A percentile compares a stretch with the other conserved stretches of the same genome.
Evolutionary conservation across 2,329 filamentous ascomycete species (phyloP).

Genomic region (Rhinocladiella mackenziei): DNA sequence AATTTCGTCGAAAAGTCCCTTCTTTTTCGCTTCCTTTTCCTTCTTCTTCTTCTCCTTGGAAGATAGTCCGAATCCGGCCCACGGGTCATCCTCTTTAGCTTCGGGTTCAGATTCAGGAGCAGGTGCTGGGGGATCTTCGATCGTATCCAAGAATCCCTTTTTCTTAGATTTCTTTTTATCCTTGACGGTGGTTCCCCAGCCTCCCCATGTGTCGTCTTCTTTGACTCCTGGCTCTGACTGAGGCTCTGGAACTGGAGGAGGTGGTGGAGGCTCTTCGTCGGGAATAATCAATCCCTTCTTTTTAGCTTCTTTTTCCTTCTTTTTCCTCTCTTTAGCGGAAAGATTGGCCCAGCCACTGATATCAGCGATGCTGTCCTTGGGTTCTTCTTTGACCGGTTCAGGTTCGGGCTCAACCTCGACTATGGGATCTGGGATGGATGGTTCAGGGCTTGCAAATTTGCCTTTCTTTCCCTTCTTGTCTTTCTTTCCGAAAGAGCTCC

Average conservation of each 20-base stretch:
- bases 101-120: slow-evolving; percentile 30
- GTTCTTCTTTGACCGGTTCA: slow-evolving; percentile 23
- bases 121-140: slow-evolving; percentile 23
- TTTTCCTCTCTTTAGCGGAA: slow-evolving; percentile 31
- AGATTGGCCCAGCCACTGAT: slow-evolving; percentile 34
- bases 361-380: slow-evolving; percentile 21
- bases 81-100: slow-evolving; percentile 1
- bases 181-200: slow-evolving; percentile 30
- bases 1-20: slow-evolving; percentile 27
- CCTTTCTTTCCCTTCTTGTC: slow-evolving; percentile 30
- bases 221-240: slow-evolving; percentile 29
- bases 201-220: slow-evolving; percentile 34
- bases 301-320: slow-evolving; percentile 49
- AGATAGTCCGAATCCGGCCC: background rate
- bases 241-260: slow-evolving; percentile 29
- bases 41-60: slow-evolving; percentile 34
- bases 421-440: slow-evolving; percentile 30
- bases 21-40: slow-evolving; percentile 47
- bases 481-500: slow-evolving; percentile 26
- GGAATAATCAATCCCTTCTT: slow-evolving; percentile 18
- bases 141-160: slow-evolving; percentile 29
- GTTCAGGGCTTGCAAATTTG: slow-evolving; percentile 29
- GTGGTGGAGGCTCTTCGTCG: slow-evolving; percentile 30
- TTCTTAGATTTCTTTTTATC: slow-evolving; percentile 35
- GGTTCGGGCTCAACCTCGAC: slow-evolving; percentile 33